Conservation (phyloP, 495 filamentous ascomycete genomes). For the Aspergillus affinis region DNA sequence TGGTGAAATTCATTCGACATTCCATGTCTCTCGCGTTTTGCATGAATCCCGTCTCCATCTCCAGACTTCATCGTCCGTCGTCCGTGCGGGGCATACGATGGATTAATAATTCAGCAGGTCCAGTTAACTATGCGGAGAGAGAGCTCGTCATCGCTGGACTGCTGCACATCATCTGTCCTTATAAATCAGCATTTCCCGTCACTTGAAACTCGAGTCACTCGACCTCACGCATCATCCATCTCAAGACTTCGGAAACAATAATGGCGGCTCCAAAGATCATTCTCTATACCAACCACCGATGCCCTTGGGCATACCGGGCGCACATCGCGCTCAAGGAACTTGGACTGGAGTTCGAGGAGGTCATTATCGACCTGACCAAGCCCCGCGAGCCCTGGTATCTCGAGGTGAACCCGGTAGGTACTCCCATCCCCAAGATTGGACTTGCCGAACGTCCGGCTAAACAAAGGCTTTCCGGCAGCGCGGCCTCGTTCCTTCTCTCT, state of each 20-base stretch:
- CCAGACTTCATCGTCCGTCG: too few species aligned
- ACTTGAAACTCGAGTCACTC: too few species aligned
- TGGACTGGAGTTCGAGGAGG: slow-evolving; percentile 71
- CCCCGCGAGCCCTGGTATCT: slow-evolving; percentile 85
- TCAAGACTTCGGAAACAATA: too few species aligned
- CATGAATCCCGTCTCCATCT: too few species aligned
- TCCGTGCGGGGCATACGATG: too few species aligned
- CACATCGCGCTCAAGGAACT: slow-evolving; percentile 77
- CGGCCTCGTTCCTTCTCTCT: slow-evolving; percentile 73
- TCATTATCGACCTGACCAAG: slow-evolving; percentile 69
- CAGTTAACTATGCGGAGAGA: too few species aligned
- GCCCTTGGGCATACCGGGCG: slow-evolving; percentile 81
- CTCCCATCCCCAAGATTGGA: background rate
- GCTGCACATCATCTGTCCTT: background rate
- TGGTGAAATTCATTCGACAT: too few species aligned
- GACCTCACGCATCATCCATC: too few species aligned
- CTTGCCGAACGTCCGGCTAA: background rate
- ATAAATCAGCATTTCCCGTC: background rate
- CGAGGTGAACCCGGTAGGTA: slow-evolving; percentile 70
- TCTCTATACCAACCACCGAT: slow-evolving; percentile 74
- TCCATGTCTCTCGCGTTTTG: too few species aligned
- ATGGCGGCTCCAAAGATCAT: slow-evolving; percentile 49
- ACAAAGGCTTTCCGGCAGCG: slow-evolving; percentile 39
- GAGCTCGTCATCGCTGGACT: background rate
- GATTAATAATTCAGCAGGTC: background rate